Base-by-base conservation (phyloP, 2,329 filamentous ascomycete species). In the Alternaria novae-zelandiae region DNA sequence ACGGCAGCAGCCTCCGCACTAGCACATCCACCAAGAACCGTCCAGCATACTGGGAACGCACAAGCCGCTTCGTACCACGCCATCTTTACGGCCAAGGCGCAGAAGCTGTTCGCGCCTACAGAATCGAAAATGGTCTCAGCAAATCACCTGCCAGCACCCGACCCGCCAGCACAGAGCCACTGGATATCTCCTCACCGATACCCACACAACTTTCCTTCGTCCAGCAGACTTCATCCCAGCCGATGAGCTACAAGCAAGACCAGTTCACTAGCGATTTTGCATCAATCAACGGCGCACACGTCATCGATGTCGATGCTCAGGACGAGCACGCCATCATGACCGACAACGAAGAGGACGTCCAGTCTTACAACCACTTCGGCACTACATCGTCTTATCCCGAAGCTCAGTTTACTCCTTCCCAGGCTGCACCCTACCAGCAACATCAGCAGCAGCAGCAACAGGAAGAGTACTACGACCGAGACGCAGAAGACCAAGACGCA, bases 21-120 rank as follows among this genome's bases (percentile, higher is more conserved):
- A 66, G 62, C 10, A 47, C 65, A 21, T 54, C 62, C 20, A 59
- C 61, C 7, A 59, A 60, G 32, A 57, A 70, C 30, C 67, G 66
- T 8, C 73, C 77, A 11, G 75, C 77, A 20, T 80, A 78, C 59
- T 75, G 73, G 69, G 59, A 44, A 25, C 78, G 78, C 9, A 57
- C 64, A 10, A 75, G 71, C 51, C 74, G 75, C n/a, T 80, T 80
- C 25, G 77, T 80, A 2, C 77, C 77, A 8, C 66, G 70, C 11
- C 74, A 79, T 49, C 69, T 78, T 8, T 80, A 79, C 36, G 78
- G 78, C 8, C 72, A 78, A 54, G 76, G 77, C 5, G 59, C 68
- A 1, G 74, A 77, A 17, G 77, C 76, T 1, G 67, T 78, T n/a
- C 69, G 65, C 6, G 71, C 73, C 3, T 78, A 75, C 32, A 68